Percentiles rank a stretch among this genome's conserved stretches.
Evolutionary conservation across 2,329 filamentous ascomycete species (phyloP).

Genomic region (Blastomyces parvus): DNA sequence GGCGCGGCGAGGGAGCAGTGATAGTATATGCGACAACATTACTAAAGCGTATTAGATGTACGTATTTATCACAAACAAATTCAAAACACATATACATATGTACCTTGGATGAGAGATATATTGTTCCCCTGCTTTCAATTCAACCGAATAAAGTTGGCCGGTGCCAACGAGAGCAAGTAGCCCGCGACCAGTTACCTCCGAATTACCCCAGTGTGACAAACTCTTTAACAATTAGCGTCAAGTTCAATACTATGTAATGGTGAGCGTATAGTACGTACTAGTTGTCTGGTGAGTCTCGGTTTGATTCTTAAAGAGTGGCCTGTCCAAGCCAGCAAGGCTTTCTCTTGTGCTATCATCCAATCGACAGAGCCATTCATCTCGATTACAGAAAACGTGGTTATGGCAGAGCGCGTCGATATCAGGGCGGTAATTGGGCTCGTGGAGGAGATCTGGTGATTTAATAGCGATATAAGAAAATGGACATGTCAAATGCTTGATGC

Average conservation of each 20-base stretch:
- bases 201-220: slow-evolving; percentile 83
- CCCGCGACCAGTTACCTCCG: slow-evolving; percentile 77
- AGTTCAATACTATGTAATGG: neutral
- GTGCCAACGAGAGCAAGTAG: slow-evolving; percentile 74
- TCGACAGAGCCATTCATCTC: slow-evolving; percentile 89
- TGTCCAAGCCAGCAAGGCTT: slow-evolving; percentile 90
- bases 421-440: slow-evolving; percentile 80
- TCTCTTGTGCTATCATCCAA: slow-evolving; percentile 85
- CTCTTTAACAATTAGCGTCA: slow-evolving; percentile 43
- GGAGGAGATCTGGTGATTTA: slow-evolving; percentile 57
- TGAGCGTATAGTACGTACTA: slow-evolving; percentile 40
- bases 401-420: slow-evolving; percentile 76
- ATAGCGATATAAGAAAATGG: slow-evolving; percentile 13
- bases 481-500: neutral
- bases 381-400: slow-evolving; percentile 77
- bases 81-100: slow-evolving; percentile 9
- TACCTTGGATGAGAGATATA: slow-evolving; percentile 77
- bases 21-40: slow-evolving; percentile 88
- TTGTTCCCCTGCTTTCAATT: slow-evolving; percentile 71
- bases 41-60: slow-evolving; percentile 33
- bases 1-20: slow-evolving; percentile 60
- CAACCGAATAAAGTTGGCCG: slow-evolving; percentile 82
- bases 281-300: slow-evolving; percentile 62
- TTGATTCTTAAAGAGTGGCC: slow-evolving; percentile 72
- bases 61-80: neutral